These are phyloP conservation scores for Pyronema domesticum DNA, from an alignment of 495 filamentous ascomycete genomes.

Conservation along the genomic window DNA sequence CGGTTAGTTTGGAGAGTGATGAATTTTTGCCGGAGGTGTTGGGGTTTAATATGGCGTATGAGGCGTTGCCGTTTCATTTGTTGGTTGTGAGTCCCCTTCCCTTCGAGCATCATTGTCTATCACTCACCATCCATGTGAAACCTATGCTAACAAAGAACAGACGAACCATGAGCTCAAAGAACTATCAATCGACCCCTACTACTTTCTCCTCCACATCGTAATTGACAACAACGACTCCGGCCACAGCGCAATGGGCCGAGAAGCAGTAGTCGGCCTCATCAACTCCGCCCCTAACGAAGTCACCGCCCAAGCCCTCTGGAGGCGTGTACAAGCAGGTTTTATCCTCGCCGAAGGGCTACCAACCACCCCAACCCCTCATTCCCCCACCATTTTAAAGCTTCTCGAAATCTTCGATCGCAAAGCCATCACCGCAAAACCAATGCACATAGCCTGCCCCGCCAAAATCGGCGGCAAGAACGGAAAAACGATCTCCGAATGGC, in stretches of 20 bases:
- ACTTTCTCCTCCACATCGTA: constrained; percentile 34
- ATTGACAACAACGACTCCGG: constrained; percentile 36
- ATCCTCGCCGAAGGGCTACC: constrained; percentile 26
- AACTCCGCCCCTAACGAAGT: constrained; percentile 22
- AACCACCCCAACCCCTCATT: constrained; percentile 13
- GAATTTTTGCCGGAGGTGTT: constrained; percentile 37
- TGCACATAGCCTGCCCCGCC: constrained; percentile 14
- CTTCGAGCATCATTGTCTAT: not conserved
- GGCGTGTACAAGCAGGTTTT: constrained; percentile 33
- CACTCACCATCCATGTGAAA: not conserved
- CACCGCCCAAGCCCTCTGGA: constrained; percentile 27
- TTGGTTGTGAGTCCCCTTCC: constrained; percentile 13
- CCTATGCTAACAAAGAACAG: not conserved
- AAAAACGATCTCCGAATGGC: constrained; percentile 26
- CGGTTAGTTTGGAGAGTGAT: constrained; percentile 31
- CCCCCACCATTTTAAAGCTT: constrained; percentile 9
- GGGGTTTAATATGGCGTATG: constrained; percentile 36
- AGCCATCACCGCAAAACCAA: constrained; percentile 11
- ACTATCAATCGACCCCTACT: constrained; percentile 30
- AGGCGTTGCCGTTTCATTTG: constrained; percentile 29
- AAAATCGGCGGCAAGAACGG: constrained; percentile 20
- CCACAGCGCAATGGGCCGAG: constrained; percentile 32
- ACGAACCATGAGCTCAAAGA: constrained; percentile 31
- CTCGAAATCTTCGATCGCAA: constrained; percentile 10
- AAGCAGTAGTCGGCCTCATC: constrained; percentile 27